Base-by-base conservation (phyloP, 139 green algal species). In the Picocystis salinarum region DNA sequence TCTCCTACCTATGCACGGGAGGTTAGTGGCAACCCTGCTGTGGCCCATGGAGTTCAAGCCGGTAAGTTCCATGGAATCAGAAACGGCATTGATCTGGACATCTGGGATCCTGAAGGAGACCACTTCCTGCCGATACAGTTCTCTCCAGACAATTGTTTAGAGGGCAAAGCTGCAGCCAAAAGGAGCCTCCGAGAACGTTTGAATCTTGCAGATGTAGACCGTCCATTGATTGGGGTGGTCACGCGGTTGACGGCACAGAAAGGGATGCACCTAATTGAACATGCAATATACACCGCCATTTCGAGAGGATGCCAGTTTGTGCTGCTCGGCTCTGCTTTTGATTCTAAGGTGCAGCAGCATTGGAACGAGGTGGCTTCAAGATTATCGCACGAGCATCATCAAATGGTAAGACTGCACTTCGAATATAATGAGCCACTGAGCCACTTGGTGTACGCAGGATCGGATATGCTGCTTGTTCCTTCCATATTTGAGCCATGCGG, bases 241-340 rank as follows among this genome's bases (percentile, higher is more conserved):
- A 84, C 73, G 5, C 71, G 80, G 0, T 63, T 92, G 42, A 83
- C 81, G 20, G 68, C 70, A 30, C 80, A 96, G 66, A 96, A 96
- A 64, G 85, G 86, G 46, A 92, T 92, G 47, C 79, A 96, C 64
- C 76, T 96, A n/a, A 98, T 98, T 67, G 86, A 87, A 50, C 82
- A 93, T 50, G 74, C 77, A n/a, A 71, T 70, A 10, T 57, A 9
- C 48, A 57, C 29, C 59, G 63, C 39, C 64, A 57, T 5, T 5
- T 66, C 4, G 46, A 61, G 34, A 9, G 66, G 66, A 12, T 58
- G 50, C 15, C 88, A 98, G 75, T 96, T 95, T 59, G 81, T 98
- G 52, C 74, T 98, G 50, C 85, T 98, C 28, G 88, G 88, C 18
- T 86, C 70, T 20, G 85, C 82, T 1, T 81, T 79, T 2, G 83